Percentiles rank a stretch among this genome's conserved stretches.
phyloP scores from a whole-genome alignment of 768 basidiomycete genomes.

The Paxillus involutus region DNA sequence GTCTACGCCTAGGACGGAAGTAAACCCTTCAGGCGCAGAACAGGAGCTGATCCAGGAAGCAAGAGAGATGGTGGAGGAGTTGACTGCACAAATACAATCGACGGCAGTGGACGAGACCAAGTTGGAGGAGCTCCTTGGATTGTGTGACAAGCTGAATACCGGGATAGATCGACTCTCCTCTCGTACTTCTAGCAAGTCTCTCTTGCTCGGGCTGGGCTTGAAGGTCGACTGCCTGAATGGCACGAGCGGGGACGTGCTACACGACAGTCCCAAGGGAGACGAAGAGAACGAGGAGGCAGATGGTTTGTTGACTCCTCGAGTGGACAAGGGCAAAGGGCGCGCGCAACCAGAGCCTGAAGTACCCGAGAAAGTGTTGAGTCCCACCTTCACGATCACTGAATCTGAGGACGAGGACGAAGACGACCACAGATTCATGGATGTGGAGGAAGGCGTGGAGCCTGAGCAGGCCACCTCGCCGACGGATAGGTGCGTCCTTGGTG shows the following conservation, averaged over 20 bases:
- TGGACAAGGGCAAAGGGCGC: slow-evolving; percentile 79
- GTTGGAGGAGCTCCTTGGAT: slow-evolving; percentile 63
- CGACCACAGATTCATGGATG: slow-evolving; percentile 31
- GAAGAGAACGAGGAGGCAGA: slow-evolving; percentile 27
- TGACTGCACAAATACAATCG: slow-evolving; percentile 52
- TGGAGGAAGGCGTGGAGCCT: slow-evolving; percentile 35
- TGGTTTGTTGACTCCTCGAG: slow-evolving; percentile 53
- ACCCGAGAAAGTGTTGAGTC: slow-evolving; percentile 70
- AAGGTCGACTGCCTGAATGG: slow-evolving; percentile 30
- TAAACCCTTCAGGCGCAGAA: slow-evolving; percentile 8
- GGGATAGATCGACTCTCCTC: slow-evolving; percentile 50
- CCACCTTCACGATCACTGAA: slow-evolving; percentile 53
- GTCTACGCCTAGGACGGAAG: neutral
- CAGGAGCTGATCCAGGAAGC: slow-evolving; percentile 49
- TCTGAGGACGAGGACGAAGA: slow-evolving; percentile 55
- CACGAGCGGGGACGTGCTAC: slow-evolving; percentile 30
- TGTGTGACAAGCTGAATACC: slow-evolving; percentile 71
- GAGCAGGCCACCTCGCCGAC: slow-evolving; percentile 32
- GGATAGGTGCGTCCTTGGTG: slow-evolving; percentile 46
- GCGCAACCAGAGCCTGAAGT: slow-evolving; percentile 69
- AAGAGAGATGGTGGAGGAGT: slow-evolving; percentile 49
- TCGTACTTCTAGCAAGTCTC: slow-evolving; percentile 39
- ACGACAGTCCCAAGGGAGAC: slow-evolving; percentile 2
- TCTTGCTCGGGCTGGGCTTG: slow-evolving; percentile 46
- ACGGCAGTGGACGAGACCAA: slow-evolving; percentile 53